These are phyloP conservation scores for Viola pubescens DNA, from an alignment of 441 rosid genomes.

Conservation along the genomic window DNA sequence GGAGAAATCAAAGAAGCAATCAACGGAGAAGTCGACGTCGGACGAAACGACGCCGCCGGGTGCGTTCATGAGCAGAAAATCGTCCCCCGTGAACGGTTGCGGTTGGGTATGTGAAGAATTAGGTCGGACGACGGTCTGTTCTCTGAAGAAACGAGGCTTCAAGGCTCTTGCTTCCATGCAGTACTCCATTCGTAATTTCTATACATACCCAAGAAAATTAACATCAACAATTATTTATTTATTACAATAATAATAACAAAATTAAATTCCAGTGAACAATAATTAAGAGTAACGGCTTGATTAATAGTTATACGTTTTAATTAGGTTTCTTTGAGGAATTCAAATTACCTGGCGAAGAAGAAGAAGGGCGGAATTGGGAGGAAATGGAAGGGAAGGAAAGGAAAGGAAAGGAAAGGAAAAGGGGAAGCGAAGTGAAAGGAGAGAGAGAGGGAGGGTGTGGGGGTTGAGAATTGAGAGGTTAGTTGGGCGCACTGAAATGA, in stretches of 20 bases:
- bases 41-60: constrained; percentile 22
- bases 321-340: not conserved
- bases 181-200: constrained; percentile 26
- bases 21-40: constrained; percentile 64
- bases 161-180: constrained; percentile 53
- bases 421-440: no score
- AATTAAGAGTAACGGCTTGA: not conserved
- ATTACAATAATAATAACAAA: not conserved
- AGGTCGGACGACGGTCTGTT: constrained; percentile 12
- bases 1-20: constrained; percentile 64
- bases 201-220: not conserved
- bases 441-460: no score
- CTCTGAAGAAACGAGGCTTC: constrained; percentile 47
- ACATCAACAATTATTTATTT: not conserved
- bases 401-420: no score
- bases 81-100: constrained; percentile 29
- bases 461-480: not conserved
- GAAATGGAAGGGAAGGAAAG: no score
- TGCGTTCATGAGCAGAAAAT: constrained; percentile 18
- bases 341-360: constrained; percentile 20
- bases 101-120: constrained; percentile 13
- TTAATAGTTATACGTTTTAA: not conserved
- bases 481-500: constrained; percentile 28
- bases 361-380: not conserved
- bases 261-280: not conserved